Percentiles rank a stretch among this genome's conserved stretches.
These are phyloP conservation scores for Tilletia horrida DNA, from an alignment of 1,284 basidiomycete species.

Conservation along the genomic window DNA sequence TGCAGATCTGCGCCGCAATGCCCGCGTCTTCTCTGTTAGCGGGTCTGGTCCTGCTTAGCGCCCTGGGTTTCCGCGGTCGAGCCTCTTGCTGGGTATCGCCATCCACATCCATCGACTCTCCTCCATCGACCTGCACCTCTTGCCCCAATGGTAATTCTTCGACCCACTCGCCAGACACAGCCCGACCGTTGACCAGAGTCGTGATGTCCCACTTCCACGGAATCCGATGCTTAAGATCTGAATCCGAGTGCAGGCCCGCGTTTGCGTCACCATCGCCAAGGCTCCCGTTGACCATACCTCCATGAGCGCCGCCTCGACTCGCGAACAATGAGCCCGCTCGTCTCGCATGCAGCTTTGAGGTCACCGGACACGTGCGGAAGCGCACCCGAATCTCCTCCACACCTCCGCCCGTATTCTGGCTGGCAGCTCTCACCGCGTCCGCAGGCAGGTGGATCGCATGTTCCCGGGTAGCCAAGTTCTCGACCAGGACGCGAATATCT, in stretches of 20 bases:
- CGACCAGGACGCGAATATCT: background rate
- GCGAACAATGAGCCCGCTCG: background rate
- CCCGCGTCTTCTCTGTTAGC: background rate
- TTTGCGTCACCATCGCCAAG: background rate
- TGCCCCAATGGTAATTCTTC: background rate
- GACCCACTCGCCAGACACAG: background rate
- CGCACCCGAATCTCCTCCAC: constrained; percentile 5
- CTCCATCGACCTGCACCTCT: background rate
- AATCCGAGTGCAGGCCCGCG: background rate
- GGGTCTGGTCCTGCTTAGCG: background rate
- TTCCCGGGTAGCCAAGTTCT: background rate
- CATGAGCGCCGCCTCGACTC: background rate
- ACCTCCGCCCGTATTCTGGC: background rate
- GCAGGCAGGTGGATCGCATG: background rate
- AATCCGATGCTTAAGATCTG: background rate
- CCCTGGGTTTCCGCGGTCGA: background rate
- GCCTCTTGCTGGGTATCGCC: background rate
- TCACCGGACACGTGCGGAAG: constrained; percentile 9
- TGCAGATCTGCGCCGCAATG: constrained; percentile 1
- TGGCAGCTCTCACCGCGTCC: background rate
- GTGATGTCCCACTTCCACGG: background rate
- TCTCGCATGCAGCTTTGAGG: background rate
- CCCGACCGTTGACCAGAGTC: background rate
- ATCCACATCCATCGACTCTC: constrained; percentile 4
- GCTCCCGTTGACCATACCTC: background rate